Base-by-base conservation (phyloP, 805 yeast genomes). In the Suhomyces vadensis region DNA sequence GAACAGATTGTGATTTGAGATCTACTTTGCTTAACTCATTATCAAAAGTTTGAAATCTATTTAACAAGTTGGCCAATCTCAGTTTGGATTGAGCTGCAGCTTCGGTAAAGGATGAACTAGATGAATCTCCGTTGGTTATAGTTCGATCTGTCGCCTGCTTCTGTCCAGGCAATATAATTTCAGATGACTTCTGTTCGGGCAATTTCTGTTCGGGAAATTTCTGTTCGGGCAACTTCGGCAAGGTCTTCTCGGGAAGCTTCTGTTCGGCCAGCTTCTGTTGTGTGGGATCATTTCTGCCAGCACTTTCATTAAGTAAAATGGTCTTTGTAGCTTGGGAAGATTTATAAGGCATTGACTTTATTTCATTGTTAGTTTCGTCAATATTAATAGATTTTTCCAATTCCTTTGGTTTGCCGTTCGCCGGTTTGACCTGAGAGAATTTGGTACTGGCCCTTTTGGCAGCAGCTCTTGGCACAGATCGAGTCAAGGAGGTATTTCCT, bases 361-460 rank as follows among this genome's bases (percentile, higher is more conserved):
- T 11, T 16, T 8, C 33, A 14, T 29, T 14, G 31, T n/a, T n/a
- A n/a, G 31, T 17, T 10, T 3, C 31, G n/a, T 27, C 31, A 27
- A 17, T 1, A 27, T 10, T 27, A n/a, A 13, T 17, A 13, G 31
- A 13, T 6, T 27, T 27, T 6, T 5, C 31, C 16, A 17, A 27
- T 4, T 27, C 31, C 14, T 17, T 14, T 13, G 14, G 14, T 27
- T 17, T 27, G 7, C 31, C 14, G 31, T 13, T 7, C 31, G 9
- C 9, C 25, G 6, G 25, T 6, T 6, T 23, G 25, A 23, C 9
- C 25, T 23, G 25, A n/a, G n/a, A 9, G 25, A 23, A 23, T 9
- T 23, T 42, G 13, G 31, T 35, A 8, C 42, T 29, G 17, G 44
- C 43, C 31, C 42, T 42, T 17, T 39, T 41, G 10, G 50, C 51